Conservation (phyloP, 108 stramenopile genomes). For the Skeletonema marinoi region DNA sequence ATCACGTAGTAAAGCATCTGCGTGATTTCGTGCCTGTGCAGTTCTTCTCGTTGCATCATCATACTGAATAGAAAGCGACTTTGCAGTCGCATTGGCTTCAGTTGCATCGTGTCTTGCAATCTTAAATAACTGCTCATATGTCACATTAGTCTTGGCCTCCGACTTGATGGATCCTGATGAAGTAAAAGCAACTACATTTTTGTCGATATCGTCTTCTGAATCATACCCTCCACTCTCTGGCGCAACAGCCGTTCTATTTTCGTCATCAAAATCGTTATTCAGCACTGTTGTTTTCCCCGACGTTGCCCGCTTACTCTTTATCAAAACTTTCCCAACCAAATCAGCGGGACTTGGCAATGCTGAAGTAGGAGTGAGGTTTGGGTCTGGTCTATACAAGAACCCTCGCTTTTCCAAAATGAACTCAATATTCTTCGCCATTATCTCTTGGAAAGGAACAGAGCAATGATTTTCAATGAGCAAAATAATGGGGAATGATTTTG, state of each 20-base stretch:
- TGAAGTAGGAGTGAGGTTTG: constrained; percentile 59
- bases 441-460: constrained; percentile 74
- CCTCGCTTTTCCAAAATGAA: constrained; percentile 70
- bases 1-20: constrained; percentile 42
- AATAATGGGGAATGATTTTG: constrained; percentile 88
- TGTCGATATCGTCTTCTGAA: constrained; percentile 55
- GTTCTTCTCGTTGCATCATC: constrained; percentile 23
- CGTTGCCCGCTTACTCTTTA: constrained; percentile 77
- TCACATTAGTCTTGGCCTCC: not conserved
- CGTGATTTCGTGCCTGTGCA: constrained; percentile 27
- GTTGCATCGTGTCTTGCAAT: constrained; percentile 19
- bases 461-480: constrained; percentile 98
- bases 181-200: constrained; percentile 67
- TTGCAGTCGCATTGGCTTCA: constrained; percentile 25
- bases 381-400: constrained; percentile 70
- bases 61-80: constrained; percentile 23
- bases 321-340: constrained; percentile 75
- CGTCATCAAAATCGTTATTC: constrained; percentile 84
- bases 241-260: constrained; percentile 46
- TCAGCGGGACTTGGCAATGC: constrained; percentile 73
- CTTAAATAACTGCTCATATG: constrained; percentile 31
- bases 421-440: constrained; percentile 73
- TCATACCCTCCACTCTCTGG: constrained; percentile 43
- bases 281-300: constrained; percentile 49
- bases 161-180: constrained; percentile 61